phyloP scores from a whole-genome alignment of 108 stramenopile genomes.

The Cyclotella distinguenda region DNA sequence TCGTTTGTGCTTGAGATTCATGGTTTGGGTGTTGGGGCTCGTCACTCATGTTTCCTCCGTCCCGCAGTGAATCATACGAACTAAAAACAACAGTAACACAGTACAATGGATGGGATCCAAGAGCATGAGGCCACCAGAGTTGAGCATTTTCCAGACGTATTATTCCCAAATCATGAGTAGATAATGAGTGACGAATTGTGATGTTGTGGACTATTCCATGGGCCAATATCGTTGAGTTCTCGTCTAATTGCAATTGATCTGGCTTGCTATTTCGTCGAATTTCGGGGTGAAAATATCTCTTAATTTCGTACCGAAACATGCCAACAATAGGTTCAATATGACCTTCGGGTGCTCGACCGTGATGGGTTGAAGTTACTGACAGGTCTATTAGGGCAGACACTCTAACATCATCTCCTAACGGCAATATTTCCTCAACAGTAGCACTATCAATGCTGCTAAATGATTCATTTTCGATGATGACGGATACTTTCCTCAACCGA shows the following conservation, averaged over 20 bases:
- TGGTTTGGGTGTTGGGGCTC: background rate
- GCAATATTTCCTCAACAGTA: constrained; percentile 1
- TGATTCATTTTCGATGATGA: background rate
- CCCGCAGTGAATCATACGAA: constrained; percentile 13
- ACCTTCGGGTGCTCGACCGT: background rate
- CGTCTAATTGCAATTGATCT: no score
- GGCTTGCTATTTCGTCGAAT: background rate
- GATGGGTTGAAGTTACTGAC: constrained; percentile 19
- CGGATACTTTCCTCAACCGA: constrained; percentile 2
- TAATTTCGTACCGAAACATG: constrained; percentile 15
- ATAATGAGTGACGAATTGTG: constrained; percentile 6
- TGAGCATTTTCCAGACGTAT: constrained; percentile 21
- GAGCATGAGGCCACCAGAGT: constrained; percentile 57
- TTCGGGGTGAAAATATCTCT: background rate
- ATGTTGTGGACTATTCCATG: constrained; percentile 27
- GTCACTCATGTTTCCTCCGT: no score
- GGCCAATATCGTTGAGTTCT: constrained; percentile 3
- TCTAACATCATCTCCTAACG: constrained; percentile 27
- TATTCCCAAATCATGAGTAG: constrained; percentile 4
- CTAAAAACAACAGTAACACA: constrained; percentile 13
- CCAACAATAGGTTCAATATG: constrained; percentile 17
- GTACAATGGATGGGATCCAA: constrained; percentile 36
- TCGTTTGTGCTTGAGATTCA: constrained; percentile 12
- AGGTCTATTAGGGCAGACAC: constrained; percentile 30
- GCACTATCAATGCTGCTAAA: background rate